Percentiles rank a stretch among this genome's conserved stretches.
These are phyloP conservation scores for Hymenoscyphus occultus DNA, from an alignment of 2,329 filamentous ascomycete species.

Conservation along the genomic window DNA sequence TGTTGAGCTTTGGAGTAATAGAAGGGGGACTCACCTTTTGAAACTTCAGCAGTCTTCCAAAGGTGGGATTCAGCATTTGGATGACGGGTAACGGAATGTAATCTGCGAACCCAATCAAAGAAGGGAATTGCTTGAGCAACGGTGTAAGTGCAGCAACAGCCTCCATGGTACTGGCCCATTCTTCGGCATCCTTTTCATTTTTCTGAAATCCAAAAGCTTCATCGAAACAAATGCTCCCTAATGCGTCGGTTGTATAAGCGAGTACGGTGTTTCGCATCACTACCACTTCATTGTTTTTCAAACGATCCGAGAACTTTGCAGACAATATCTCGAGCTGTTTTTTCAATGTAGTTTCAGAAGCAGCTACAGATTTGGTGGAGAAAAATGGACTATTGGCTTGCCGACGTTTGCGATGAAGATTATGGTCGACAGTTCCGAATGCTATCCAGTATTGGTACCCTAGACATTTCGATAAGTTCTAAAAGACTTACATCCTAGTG, in stretches of 20 bases:
- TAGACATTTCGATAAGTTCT: neutral
- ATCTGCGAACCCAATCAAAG: neutral
- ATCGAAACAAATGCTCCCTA: neutral
- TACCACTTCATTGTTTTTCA: slow-evolving; percentile 17
- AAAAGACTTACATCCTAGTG: slow-evolving; percentile 8
- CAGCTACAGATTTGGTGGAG: slow-evolving; percentile 23
- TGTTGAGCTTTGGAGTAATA: neutral
- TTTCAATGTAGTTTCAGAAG: slow-evolving; percentile 23
- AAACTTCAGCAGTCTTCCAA: neutral
- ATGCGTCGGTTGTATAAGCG: slow-evolving; percentile 18
- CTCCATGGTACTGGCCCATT: neutral
- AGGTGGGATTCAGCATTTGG: neutral
- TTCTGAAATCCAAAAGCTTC: slow-evolving; percentile 1
- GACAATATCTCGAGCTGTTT: slow-evolving; percentile 25
- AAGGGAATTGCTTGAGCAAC: neutral
- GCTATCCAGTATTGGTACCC: neutral
- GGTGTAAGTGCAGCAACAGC: neutral
- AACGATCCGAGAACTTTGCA: slow-evolving; percentile 21
- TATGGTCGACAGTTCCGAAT: slow-evolving; percentile 27
- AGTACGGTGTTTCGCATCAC: slow-evolving; percentile 21
- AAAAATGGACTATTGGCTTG: slow-evolving; percentile 28
- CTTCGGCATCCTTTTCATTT: neutral
- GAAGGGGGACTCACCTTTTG: neutral
- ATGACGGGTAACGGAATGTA: neutral
- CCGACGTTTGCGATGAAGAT: slow-evolving; percentile 25